Evolutionary conservation across 495 filamentous ascomycete species (phyloP).

Genomic region (Apiosordaria backusii): DNA sequence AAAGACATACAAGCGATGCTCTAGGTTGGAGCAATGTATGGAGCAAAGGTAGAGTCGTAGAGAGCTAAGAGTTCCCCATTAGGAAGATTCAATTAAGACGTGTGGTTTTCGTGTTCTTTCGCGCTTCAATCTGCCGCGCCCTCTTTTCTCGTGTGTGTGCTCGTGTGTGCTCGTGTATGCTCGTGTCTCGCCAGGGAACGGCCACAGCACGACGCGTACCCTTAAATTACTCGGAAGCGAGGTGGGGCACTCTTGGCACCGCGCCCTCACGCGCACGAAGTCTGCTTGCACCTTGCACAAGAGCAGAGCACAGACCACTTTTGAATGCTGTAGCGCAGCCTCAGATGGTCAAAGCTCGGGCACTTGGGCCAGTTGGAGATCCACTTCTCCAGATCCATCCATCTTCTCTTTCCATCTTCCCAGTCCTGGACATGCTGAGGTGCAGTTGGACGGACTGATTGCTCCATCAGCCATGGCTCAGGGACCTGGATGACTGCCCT

Average conservation of each 20-base stretch:
- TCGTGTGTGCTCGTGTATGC: slow-evolving; percentile 19
- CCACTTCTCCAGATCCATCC: no score
- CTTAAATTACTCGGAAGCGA: slow-evolving; percentile 2
- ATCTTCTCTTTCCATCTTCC: neutral
- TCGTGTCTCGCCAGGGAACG: slow-evolving; percentile 9
- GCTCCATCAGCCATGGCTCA: neutral
- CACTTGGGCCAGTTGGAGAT: no score
- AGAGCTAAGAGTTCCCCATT: slow-evolving; percentile 8
- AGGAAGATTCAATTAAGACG: slow-evolving; percentile 31
- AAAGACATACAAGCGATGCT: no score
- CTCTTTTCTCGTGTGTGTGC: slow-evolving; percentile 10
- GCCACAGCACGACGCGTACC: slow-evolving; percentile 16
- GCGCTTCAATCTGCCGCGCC: neutral
- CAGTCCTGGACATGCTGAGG: neutral
- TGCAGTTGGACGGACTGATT: neutral
- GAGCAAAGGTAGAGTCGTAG: neutral
- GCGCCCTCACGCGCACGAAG: neutral
- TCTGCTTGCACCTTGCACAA: slow-evolving; percentile 11
- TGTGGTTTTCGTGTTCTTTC: slow-evolving; percentile 35
- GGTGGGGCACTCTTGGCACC: slow-evolving; percentile 5
- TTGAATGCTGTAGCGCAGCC: neutral
- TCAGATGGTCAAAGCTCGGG: neutral
- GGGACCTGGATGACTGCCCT: neutral
- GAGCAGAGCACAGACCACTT: neutral
- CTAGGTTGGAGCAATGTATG: neutral